A percentile compares a stretch with the other conserved stretches of the same genome.
Evolutionary conservation across 2,329 filamentous ascomycete genomes (phyloP).

Genomic region (Acrodontium crateriforme): DNA sequence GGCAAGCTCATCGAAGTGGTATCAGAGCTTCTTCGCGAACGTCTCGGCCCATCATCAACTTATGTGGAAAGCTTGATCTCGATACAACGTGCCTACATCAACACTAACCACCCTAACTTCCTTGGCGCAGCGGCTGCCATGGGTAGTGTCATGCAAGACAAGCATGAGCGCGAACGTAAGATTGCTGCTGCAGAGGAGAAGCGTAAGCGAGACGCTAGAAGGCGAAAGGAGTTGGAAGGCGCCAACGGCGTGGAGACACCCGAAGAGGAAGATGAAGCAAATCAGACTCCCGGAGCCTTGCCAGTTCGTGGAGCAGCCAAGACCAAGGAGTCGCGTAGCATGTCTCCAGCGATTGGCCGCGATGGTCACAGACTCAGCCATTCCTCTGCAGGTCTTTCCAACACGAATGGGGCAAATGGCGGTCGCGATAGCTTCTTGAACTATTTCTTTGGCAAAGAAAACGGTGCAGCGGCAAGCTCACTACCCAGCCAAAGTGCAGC

Average conservation of each 20-base stretch:
- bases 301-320: constrained; percentile 36
- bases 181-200: constrained; percentile 67
- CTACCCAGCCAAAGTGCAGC: constrained; percentile 24
- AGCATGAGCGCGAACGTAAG: constrained; percentile 87
- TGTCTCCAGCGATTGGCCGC: constrained; percentile 63
- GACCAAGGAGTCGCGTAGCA: constrained; percentile 52
- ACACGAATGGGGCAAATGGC: constrained; percentile 33
- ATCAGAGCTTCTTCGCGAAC: constrained; percentile 83
- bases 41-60: constrained; percentile 71
- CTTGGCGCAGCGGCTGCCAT: constrained; percentile 91
- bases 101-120: constrained; percentile 98
- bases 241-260: constrained; percentile 59
- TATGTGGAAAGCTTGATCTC: constrained; percentile 96
- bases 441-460: constrained; percentile 98
- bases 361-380: constrained; percentile 21
- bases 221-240: constrained; percentile 65
- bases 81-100: constrained; percentile 96
- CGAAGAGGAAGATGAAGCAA: constrained; percentile 47
- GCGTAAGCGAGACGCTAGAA: constrained; percentile 68
- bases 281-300: constrained; percentile 35
- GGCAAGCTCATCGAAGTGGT: constrained; percentile 97
- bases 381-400: constrained; percentile 1
- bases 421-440: constrained; percentile 87
- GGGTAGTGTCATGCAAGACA: constrained; percentile 89
- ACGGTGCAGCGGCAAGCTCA: constrained; percentile 32